A percentile compares a stretch with the other conserved stretches of the same genome.
Conservation (phyloP, 495 filamentous ascomycete species). For the Achaetomiella virescens region DNA sequence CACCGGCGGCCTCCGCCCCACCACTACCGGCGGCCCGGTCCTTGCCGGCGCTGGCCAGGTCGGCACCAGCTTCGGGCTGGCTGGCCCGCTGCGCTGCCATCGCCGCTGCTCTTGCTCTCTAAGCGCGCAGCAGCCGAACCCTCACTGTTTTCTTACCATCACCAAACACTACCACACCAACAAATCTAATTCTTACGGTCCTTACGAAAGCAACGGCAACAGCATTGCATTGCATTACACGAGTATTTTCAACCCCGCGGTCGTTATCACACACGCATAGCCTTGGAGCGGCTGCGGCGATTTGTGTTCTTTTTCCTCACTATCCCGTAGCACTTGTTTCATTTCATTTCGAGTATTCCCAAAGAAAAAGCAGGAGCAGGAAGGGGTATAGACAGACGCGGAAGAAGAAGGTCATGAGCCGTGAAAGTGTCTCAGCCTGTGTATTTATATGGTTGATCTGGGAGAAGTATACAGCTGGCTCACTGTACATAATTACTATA, state of each 20-base stretch:
- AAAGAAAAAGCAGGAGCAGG: neutral
- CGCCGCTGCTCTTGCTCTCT: constrained; percentile 34
- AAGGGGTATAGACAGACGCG: neutral
- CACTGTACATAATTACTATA: too few relatives aligned
- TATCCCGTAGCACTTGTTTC: neutral
- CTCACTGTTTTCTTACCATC: neutral
- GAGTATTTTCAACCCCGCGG: neutral
- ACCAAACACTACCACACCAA: neutral
- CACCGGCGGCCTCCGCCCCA: constrained; percentile 28
- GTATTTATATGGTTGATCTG: too few relatives aligned
- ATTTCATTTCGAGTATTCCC: neutral
- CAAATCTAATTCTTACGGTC: constrained; percentile 15
- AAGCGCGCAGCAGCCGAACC: neutral
- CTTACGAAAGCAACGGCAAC: constrained; percentile 15
- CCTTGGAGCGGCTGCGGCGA: neutral
- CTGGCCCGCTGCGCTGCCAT: constrained; percentile 22
- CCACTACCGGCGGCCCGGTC: constrained; percentile 24
- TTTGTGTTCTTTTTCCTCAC: neutral
- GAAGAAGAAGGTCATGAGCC: too few relatives aligned
- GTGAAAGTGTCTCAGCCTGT: too few relatives aligned
- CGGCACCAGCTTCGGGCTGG: constrained; percentile 36
- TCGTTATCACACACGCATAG: neutral
- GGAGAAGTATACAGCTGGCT: too few relatives aligned
- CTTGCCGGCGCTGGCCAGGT: constrained; percentile 32
- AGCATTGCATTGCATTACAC: constrained; percentile 4